Base-by-base conservation (phyloP, 1,139 yeast species). In the Geotrichum klebahnii region DNA sequence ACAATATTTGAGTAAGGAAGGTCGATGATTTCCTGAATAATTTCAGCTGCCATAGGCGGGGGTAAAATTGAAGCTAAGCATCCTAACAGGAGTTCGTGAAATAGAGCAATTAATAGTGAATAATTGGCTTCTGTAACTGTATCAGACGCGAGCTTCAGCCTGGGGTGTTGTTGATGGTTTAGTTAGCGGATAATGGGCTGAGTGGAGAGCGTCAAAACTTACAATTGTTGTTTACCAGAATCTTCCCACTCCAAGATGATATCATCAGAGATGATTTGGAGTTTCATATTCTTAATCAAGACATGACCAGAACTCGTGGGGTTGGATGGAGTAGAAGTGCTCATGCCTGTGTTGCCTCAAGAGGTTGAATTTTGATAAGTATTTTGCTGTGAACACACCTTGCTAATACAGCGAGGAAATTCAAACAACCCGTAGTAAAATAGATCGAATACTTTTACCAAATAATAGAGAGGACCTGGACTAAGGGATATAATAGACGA, bases 21-120 rank as follows among this genome's bases (percentile, higher is more conserved):
- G 14, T 41, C 44, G 19, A 48, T 23, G 12, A 46, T 42, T 29
- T 33, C 20, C 16, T 52, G 51, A 19, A 52, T 36, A 16, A 48
- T 29, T 16, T 36, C 36, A 3, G 45, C 41, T 12, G 52, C 54
- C 37, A 42, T 37, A 45, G 46, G 45, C 12, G 48, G 44, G 17
- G 55, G 47, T n/a, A 60, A 38, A 8, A 51, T 26, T 17, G 42
- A 31, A 3, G 51, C 42, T 8, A 52, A 38, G 20, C 54, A 50
- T 12, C 59, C 53, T 8, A 52, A 38, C 2, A 60, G 42, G 5
- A 57, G 33, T 40, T 62, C 65, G 41, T 61, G 58, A 34, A 58
- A 55, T n/a, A 60, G 38, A 12, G 56, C 36, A 26, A 60, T 49
- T 8, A 59, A 31, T 14, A 41, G 34, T 8, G 45, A 42, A 9